Evolutionary conservation across 257 asterid species (phyloP).

Genomic region (Nicotiana noctiflora): DNA sequence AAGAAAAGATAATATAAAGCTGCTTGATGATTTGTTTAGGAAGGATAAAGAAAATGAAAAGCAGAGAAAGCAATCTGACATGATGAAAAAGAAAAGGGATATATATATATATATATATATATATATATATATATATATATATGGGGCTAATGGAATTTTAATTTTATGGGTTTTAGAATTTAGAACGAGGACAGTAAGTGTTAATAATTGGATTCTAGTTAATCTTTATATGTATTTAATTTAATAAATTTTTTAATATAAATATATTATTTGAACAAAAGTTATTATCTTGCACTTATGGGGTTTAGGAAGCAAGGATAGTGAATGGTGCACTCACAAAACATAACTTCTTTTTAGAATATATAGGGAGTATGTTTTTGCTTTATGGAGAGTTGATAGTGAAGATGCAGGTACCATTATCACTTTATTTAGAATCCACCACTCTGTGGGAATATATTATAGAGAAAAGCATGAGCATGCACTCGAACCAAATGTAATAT

Average conservation of each 20-base stretch:
- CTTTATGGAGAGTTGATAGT: background rate
- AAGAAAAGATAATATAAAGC: background rate
- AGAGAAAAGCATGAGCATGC: background rate
- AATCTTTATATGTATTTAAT: no score
- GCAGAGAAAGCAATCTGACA: background rate
- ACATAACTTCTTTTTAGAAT: background rate
- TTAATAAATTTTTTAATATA: no score
- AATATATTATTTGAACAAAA: no score
- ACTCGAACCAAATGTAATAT: no score
- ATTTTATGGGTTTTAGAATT: no score
- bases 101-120: no score
- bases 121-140: no score
- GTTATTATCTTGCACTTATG: no score
- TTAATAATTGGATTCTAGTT: no score
- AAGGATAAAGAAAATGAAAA: background rate
- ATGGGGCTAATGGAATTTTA: no score
- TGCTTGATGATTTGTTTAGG: background rate
- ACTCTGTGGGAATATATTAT: background rate
- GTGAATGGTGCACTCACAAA: background rate
- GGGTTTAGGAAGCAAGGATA: background rate
- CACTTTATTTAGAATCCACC: background rate
- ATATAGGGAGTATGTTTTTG: background rate
- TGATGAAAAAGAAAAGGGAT: background rate
- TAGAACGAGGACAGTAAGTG: rapidly evolving
- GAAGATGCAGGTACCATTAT: background rate